A percentile compares a stretch with the other conserved stretches of the same genome.
Conservation (phyloP, 1,284 basidiomycete species). For the Cutaneotrichosporon dermatis region DNA sequence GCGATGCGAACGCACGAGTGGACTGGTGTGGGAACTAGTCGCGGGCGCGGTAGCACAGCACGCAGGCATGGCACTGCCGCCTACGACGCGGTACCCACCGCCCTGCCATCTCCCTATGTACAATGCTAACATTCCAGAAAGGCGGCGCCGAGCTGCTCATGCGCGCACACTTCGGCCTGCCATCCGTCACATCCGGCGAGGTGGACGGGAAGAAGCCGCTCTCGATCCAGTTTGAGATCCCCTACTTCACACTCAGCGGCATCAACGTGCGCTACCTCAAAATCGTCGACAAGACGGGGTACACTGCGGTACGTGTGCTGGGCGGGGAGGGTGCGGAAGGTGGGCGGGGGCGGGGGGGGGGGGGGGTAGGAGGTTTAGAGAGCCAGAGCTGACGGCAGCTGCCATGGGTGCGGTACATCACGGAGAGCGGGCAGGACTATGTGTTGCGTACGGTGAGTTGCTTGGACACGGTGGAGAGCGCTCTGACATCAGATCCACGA, state of each 20-base stretch:
- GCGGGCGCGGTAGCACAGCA: too few relatives aligned
- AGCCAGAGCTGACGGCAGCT: conserved; percentile 51
- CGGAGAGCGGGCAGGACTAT: conserved; percentile 94
- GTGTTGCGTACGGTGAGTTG: conserved; percentile 37
- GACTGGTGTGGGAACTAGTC: too few relatives aligned
- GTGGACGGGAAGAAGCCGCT: conserved; percentile 88
- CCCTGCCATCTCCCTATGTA: too few relatives aligned
- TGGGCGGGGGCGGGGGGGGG: too few relatives aligned
- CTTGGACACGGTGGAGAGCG: too few relatives aligned
- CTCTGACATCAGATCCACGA: conserved; percentile 29
- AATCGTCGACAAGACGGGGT: conserved; percentile 97
- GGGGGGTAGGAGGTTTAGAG: too few relatives aligned
- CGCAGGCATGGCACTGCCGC: too few relatives aligned
- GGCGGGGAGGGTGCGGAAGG: too few relatives aligned
- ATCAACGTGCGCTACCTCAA: conserved; percentile 86
- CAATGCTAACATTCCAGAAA: conserved; percentile 5
- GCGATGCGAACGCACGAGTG: too few relatives aligned
- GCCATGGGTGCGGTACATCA: conserved; percentile 57
- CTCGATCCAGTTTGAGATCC: conserved; percentile 82
- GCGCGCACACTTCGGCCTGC: conserved; percentile 92
- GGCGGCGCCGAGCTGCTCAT: conserved; percentile 59
- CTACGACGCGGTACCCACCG: too few relatives aligned
- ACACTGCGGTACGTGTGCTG: conserved; percentile 58
- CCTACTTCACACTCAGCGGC: conserved; percentile 91
- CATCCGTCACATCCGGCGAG: conserved; percentile 79